These are phyloP conservation scores for Ganoderma resinaceum DNA, from an alignment of 1,284 basidiomycete genomes.

Conservation along the genomic window DNA sequence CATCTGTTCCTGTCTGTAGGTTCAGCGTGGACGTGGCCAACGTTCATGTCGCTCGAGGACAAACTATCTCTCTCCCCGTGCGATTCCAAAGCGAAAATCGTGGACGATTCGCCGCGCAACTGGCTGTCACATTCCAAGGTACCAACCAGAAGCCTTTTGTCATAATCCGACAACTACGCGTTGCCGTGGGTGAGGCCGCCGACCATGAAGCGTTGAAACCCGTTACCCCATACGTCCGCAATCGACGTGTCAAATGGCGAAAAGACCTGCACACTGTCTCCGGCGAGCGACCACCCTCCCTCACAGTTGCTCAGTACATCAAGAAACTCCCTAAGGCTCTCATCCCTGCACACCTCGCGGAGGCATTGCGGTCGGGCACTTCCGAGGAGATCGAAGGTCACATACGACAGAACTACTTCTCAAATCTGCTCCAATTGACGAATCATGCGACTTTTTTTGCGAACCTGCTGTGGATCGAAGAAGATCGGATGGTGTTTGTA, in stretches of 20 bases:
- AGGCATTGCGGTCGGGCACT: conserved; percentile 10
- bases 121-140: conserved; percentile 47
- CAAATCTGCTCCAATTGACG: background rate
- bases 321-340: conserved; percentile 29
- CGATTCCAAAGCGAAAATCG: conserved; percentile 45
- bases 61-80: conserved; percentile 37
- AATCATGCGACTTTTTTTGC: conserved; percentile 21
- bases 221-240: conserved; percentile 58
- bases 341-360: conserved; percentile 32
- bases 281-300: conserved; percentile 49
- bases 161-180: conserved; percentile 43
- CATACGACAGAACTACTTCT: conserved; percentile 18
- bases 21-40: background rate
- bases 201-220: conserved; percentile 61
- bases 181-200: conserved; percentile 45
- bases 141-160: conserved; percentile 38
- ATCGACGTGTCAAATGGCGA: conserved; percentile 46
- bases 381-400: background rate
- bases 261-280: conserved; percentile 51
- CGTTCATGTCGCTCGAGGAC: background rate
- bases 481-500: conserved; percentile 62
- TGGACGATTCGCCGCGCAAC: conserved; percentile 54
- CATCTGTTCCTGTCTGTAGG: background rate
- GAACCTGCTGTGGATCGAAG: conserved; percentile 62
- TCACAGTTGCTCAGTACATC: conserved; percentile 40